These are phyloP conservation scores for Ascochyta lentis DNA, from an alignment of 2,329 filamentous ascomycete genomes.

Conservation along the genomic window DNA sequence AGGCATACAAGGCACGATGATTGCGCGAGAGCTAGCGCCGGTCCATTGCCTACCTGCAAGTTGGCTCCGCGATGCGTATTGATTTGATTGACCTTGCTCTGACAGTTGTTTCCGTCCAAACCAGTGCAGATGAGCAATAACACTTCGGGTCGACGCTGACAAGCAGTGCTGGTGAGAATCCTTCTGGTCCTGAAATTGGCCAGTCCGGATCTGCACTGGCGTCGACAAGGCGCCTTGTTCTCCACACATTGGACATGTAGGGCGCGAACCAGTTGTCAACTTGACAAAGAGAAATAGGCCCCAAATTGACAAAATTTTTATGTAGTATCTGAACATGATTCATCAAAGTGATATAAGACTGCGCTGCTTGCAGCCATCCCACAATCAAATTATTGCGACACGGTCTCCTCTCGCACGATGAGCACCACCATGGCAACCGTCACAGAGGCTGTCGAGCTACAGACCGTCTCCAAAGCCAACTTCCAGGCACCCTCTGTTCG, in stretches of 20 bases:
- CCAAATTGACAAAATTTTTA: background rate
- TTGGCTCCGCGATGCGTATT: background rate
- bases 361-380: background rate
- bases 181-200: background rate
- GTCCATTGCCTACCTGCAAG: background rate
- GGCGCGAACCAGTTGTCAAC: slow-evolving; percentile 7
- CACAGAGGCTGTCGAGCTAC: slow-evolving; percentile 9
- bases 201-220: background rate
- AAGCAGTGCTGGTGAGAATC: background rate
- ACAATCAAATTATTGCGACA: background rate
- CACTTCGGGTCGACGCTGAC: background rate
- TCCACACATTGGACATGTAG: slow-evolving; percentile 9
- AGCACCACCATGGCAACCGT: slow-evolving; percentile 6
- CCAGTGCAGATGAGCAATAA: background rate
- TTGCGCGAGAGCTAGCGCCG: background rate
- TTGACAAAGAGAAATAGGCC: slow-evolving; percentile 6
- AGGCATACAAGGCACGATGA: background rate
- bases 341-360: background rate
- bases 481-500: background rate
- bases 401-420: background rate
- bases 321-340: background rate
- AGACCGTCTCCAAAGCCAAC: slow-evolving; percentile 5
- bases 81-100: background rate
- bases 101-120: background rate
- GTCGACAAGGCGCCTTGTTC: background rate